A percentile compares a stretch with the other conserved stretches of the same genome.
phyloP scores from a whole-genome alignment of 2,329 filamentous ascomycete genomes.

The Tolypocladium sp. region DNA sequence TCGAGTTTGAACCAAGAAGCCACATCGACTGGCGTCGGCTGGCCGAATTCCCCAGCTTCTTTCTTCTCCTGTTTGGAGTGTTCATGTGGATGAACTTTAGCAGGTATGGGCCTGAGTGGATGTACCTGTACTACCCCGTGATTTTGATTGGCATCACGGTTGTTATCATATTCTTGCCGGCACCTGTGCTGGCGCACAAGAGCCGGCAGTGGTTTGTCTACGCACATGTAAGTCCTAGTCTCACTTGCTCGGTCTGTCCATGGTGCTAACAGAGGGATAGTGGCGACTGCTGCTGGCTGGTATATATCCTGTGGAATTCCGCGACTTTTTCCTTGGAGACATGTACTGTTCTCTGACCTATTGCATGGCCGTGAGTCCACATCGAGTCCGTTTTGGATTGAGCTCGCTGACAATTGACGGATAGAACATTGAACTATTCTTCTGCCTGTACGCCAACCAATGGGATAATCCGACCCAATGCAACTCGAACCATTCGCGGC shows the following conservation, averaged over 20 bases:
- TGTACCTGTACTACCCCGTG: conserved; percentile 83
- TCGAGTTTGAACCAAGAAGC: conserved; percentile 86
- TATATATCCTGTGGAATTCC: conserved; percentile 87
- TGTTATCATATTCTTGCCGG: conserved; percentile 66
- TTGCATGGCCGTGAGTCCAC: conserved; percentile 64
- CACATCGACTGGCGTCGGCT: conserved; percentile 85
- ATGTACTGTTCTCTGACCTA: conserved; percentile 97
- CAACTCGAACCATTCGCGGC: conserved; percentile 75
- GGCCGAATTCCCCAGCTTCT: conserved; percentile 77
- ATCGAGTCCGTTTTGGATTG: neutral
- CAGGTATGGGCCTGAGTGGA: conserved; percentile 49
- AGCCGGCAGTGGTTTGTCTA: conserved; percentile 81
- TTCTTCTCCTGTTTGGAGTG: conserved; percentile 68
- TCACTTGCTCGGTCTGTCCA: neutral
- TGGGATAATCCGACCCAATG: conserved; percentile 71
- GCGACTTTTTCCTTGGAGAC: conserved; percentile 94
- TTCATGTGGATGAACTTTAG: conserved; percentile 87
- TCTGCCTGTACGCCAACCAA: conserved; percentile 76
- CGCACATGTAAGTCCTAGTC: conserved; percentile 60
- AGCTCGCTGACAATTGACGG: neutral
- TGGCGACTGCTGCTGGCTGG: conserved; percentile 81
- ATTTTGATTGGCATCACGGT: conserved; percentile 63
- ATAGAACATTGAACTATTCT: conserved; percentile 85
- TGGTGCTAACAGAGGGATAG: conserved; percentile 30
- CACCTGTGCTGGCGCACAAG: conserved; percentile 62